Evolutionary conservation across 306 rosid genomes (phyloP), one percentile per base, ranked within the genome.

Genomic region (Lathyrus aphaca): DNA sequence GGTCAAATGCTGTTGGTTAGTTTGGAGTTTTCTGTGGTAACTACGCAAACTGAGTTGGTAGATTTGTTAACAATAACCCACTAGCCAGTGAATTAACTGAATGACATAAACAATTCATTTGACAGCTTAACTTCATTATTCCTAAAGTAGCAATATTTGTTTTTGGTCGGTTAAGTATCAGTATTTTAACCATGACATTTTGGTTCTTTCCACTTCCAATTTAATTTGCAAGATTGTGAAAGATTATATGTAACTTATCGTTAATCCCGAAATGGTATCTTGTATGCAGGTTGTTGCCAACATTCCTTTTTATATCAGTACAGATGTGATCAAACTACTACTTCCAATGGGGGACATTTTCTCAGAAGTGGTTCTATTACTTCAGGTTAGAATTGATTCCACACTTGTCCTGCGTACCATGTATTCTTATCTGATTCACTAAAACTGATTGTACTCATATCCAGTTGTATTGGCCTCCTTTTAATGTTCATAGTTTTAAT

Each of bases 301-400:
- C 79, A 82, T 93, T 75, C 96, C 98, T 32, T 93, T 93, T 44
- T 90, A 93, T 78, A 83, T 90, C 64, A 88, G 92, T 77, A 86
- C 93, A 48, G 89, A 88, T 73, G 88, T 88, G 71, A 80, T 93
- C 72, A 90, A 85, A 83, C 88, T 71, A 63, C 86, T 93, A n/a
- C 96, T 93, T 81, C 98, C 94, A 51, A 84, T 93, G 98, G 98
- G 98, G 10, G 96, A 93, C 84, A 79, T 90, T 48, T 85, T 93
- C 74, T 85, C 94, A 21, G 92, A 87, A 71, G 96, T 88, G 45
- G 88, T 84, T 83, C 93, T 93, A 23, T 81, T 90, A 70, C 91
- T 93, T 59, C 96, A 88, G 92, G 98, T 88, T 82, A 27, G 78
- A 68, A 69, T 73, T 39, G 38, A 50, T 39, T 53, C 21, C 65